phyloP scores from a whole-genome alignment of 441 rosid species.

The Adansonia gregorii region DNA sequence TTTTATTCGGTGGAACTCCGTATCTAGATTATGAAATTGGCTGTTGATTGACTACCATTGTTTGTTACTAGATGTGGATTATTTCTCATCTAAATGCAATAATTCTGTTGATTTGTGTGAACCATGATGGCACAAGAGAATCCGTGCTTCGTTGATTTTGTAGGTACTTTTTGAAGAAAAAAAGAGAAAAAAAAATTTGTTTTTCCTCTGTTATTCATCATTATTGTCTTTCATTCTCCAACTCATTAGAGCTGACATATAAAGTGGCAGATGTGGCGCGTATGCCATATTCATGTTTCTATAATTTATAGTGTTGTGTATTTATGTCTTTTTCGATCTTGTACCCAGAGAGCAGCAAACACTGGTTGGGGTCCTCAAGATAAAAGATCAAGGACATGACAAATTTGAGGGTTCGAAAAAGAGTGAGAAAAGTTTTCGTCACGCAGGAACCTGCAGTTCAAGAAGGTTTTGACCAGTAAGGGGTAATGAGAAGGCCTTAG shows the following conservation, averaged over 20 bases:
- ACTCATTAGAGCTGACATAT: neutral
- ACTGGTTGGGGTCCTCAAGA: conserved; percentile 90
- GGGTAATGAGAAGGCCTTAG: conserved; percentile 33
- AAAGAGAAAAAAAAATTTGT: neutral
- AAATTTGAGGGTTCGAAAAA: conserved; percentile 56
- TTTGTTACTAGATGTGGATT: neutral
- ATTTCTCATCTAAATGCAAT: neutral
- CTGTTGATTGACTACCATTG: neutral
- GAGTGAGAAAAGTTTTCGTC: conserved; percentile 42
- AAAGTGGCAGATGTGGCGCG: no score
- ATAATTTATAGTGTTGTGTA: no score
- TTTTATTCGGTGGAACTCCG: neutral
- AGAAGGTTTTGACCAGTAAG: conserved; percentile 36
- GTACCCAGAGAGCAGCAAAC: conserved; percentile 86
- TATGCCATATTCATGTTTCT: no score
- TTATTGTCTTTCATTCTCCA: neutral
- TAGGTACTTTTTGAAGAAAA: neutral
- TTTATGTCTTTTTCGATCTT: conserved; percentile 26
- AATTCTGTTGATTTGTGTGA: neutral
- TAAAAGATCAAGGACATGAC: conserved; percentile 62
- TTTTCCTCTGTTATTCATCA: neutral
- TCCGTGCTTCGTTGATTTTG: neutral
- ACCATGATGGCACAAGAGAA: neutral
- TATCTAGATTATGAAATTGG: neutral
- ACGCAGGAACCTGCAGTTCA: conserved; percentile 12